Evolutionary conservation across 805 yeast genomes (phyloP).

Genomic region (Metschnikowia vanudenii): DNA sequence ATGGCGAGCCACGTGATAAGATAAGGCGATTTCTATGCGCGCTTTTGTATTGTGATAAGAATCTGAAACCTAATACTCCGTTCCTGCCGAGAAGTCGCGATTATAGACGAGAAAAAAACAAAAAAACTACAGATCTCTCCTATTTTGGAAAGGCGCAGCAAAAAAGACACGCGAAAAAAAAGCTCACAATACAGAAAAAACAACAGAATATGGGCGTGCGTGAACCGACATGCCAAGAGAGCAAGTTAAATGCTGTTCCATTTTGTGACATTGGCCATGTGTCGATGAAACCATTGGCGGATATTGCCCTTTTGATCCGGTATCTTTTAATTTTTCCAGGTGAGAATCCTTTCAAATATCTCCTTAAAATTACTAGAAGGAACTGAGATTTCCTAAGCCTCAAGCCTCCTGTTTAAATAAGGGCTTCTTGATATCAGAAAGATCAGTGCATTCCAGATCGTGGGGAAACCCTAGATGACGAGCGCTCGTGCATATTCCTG

Average conservation of each 20-base stretch:
- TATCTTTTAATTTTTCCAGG: too few relatives aligned
- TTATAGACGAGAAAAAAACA: conserved; percentile 1
- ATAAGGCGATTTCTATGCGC: conserved; percentile 13
- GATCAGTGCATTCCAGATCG: neutral
- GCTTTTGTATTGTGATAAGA: conserved; percentile 6
- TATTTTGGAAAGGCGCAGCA: conserved; percentile 1
- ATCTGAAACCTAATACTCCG: neutral
- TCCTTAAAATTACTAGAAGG: too few relatives aligned
- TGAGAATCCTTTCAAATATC: too few relatives aligned
- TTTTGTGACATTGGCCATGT: too few relatives aligned
- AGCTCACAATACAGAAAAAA: neutral
- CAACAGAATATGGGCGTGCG: neutral
- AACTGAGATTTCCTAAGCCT: too few relatives aligned
- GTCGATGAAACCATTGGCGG: too few relatives aligned
- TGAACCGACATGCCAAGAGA: too few relatives aligned
- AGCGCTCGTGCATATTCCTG: neutral
- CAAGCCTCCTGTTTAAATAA: neutral
- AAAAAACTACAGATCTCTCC: conserved; percentile 2
- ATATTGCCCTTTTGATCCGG: too few relatives aligned
- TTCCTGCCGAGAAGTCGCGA: conserved; percentile 2
- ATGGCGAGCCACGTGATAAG: conserved; percentile 17
- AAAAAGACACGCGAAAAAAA: neutral
- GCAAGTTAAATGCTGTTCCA: too few relatives aligned
- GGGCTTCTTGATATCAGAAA: neutral
- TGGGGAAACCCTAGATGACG: neutral